A percentile compares a stretch with the other conserved stretches of the same genome.
These are phyloP conservation scores for Neospora caninum DNA, from an alignment of 169 alveolate genomes.

Conservation along the genomic window DNA sequence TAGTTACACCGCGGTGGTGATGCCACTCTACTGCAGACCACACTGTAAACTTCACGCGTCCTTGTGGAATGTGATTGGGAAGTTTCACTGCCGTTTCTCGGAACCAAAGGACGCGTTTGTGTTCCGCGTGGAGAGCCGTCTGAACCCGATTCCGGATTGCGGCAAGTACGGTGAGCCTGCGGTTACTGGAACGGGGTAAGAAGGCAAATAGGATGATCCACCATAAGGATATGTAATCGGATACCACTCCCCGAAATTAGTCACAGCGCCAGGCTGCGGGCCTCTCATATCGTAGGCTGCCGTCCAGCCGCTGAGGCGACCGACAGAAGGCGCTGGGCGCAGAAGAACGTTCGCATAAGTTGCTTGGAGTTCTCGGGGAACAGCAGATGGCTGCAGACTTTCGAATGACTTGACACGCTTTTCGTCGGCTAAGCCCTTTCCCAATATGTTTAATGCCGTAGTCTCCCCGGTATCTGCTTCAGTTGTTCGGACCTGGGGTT, in stretches of 20 bases:
- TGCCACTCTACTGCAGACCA: too few species aligned
- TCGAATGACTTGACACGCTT: background rate
- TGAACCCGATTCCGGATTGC: background rate
- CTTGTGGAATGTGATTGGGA: too few species aligned
- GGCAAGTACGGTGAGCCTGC: background rate
- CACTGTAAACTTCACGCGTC: too few species aligned
- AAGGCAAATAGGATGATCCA: background rate
- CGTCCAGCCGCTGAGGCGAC: conserved; percentile 55
- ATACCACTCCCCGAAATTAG: conserved; percentile 59
- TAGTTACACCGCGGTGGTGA: too few species aligned
- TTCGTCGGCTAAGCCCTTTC: background rate
- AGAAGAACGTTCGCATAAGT: conserved; percentile 36
- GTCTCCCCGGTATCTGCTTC: too few species aligned
- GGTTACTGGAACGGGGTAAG: background rate
- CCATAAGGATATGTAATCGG: conserved; percentile 49
- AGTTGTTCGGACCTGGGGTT: background rate
- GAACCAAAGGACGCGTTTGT: too few species aligned
- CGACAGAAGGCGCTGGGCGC: conserved; percentile 43
- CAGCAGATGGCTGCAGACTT: background rate
- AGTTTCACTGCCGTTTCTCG: too few species aligned
- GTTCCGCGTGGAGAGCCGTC: background rate
- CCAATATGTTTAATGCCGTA: too few species aligned
- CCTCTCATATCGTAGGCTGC: conserved; percentile 63
- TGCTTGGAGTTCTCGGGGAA: conserved; percentile 38
- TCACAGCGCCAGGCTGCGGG: conserved; percentile 55